Evolutionary conservation across 768 basidiomycete genomes (phyloP).

Genomic region (Rhodosporidiobolus sp.): DNA sequence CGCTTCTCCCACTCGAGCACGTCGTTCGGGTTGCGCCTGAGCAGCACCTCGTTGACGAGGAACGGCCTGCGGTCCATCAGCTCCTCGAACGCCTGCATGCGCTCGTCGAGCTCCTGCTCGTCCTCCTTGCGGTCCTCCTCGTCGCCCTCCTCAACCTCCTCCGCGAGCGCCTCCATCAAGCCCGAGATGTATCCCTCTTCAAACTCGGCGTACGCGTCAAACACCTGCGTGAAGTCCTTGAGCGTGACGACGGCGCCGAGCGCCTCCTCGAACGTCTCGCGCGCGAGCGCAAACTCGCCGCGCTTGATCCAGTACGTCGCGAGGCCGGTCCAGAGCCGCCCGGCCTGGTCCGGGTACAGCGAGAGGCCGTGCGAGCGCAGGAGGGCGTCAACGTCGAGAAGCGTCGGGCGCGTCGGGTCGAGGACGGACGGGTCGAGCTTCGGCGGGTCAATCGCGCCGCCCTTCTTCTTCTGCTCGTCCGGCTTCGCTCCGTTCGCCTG

Average conservation of each 20-base stretch:
- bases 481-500: conserved; percentile 43
- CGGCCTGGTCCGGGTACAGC: conserved; percentile 94
- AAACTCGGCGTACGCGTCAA: conserved; percentile 94
- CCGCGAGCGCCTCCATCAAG: conserved; percentile 78
- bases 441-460: conserved; percentile 49
- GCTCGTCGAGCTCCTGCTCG: conserved; percentile 77
- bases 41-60: conserved; percentile 88
- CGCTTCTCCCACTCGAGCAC: conserved; percentile 99
- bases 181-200: conserved; percentile 83
- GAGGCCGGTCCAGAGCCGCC: conserved; percentile 89
- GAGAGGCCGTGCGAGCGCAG: conserved; percentile 79
- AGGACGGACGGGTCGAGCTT: conserved; percentile 56
- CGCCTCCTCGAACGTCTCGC: conserved; percentile 75
- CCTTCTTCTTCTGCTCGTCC: conserved; percentile 28
- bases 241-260: conserved; percentile 81
- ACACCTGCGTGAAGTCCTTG: conserved; percentile 95
- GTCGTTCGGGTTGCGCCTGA: conserved; percentile 91
- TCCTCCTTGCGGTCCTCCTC: conserved; percentile 65
- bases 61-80: conserved; percentile 93
- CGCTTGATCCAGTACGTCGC: conserved; percentile 99
- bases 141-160: conserved; percentile 62
- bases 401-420: conserved; percentile 66
- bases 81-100: conserved; percentile 90
- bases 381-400: conserved; percentile 81
- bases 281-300: conserved; percentile 71